Base-by-base conservation (phyloP, 129 eudicot species). In the Artemisia annua region DNA sequence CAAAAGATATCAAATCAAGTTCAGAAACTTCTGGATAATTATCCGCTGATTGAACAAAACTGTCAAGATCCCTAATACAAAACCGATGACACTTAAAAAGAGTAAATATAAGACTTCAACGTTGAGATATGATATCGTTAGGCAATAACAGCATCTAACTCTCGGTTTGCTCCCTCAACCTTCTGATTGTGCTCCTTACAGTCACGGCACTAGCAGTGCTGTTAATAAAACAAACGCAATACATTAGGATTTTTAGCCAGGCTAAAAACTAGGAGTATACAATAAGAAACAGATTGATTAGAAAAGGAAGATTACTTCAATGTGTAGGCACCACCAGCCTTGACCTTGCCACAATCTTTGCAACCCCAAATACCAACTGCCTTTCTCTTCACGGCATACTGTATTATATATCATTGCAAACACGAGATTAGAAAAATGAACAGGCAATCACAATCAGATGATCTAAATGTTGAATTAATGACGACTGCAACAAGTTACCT, bases 341-440 rank as follows among this genome's bases (percentile, higher is more conserved):
- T 92, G 77, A 92, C 96, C 66, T 92, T 92, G 56, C 98, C 98
- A 53, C 96, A 93, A 75, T 93, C 98, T 80, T 89, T 93, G 79
- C 98, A 93, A 3, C 98, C 98, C 98, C 98, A 93, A 4, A 89
- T 93, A 12, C 98, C 98, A 28, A 93, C 98, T 3, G 97, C 92
- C 84, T 89, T 82, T 67, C 98, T 93, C 89, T 93, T 93, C 86
- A 93, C 98, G 0, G 97, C 95, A 55, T 82, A 93, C 98, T 93
- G 89, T 72, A 55, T 35, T 4, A 43, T 1, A 71, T 17, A 11
- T 30, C 53, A 67, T 56, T 11, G 5, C 67, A n/a, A 71, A 57
- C n/a, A 19, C 17, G 48, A 4, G 13, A 44, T 58, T 16, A 30
- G 35, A 30, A 48, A 24, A 5, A 67, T 2, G 13, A 7, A 12